A percentile compares a stretch with the other conserved stretches of the same genome.
These are phyloP conservation scores for Mitragyna speciosa DNA, from an alignment of 257 asterid species.

Conservation along the genomic window DNA sequence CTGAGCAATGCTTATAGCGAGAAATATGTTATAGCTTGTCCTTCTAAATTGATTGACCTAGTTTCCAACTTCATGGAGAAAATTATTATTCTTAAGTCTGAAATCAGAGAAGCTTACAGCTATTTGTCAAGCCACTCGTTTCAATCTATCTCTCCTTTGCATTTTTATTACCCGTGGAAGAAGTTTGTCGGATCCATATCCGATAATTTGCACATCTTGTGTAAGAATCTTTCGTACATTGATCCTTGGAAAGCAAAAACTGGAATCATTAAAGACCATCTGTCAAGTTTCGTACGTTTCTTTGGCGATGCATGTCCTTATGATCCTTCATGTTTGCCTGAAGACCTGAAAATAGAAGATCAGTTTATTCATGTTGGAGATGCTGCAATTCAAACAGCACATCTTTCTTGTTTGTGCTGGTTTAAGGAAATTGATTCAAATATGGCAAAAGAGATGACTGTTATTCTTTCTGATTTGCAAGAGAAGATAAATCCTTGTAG, in stretches of 20 bases:
- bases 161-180: background rate
- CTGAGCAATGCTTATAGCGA: background rate
- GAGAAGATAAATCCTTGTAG: background rate
- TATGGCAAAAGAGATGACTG: background rate
- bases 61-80: background rate
- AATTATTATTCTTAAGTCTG: background rate
- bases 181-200: background rate
- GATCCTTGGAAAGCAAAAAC: background rate
- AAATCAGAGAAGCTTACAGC: too few species aligned
- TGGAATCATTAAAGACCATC: background rate
- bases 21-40: background rate
- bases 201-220: background rate
- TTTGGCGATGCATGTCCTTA: background rate
- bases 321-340: background rate
- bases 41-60: background rate
- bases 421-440: background rate
- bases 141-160: background rate
- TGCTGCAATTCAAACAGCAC: background rate
- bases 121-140: background rate
- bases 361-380: background rate
- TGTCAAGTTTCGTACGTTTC: background rate
- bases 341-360: background rate
- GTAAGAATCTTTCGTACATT: background rate
- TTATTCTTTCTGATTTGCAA: background rate
- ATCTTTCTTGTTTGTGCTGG: slow-evolving; percentile 4